A percentile compares a stretch with the other conserved stretches of the same genome.
Conservation (phyloP, 305 asterid genomes). For the Fraxinus platypoda region DNA sequence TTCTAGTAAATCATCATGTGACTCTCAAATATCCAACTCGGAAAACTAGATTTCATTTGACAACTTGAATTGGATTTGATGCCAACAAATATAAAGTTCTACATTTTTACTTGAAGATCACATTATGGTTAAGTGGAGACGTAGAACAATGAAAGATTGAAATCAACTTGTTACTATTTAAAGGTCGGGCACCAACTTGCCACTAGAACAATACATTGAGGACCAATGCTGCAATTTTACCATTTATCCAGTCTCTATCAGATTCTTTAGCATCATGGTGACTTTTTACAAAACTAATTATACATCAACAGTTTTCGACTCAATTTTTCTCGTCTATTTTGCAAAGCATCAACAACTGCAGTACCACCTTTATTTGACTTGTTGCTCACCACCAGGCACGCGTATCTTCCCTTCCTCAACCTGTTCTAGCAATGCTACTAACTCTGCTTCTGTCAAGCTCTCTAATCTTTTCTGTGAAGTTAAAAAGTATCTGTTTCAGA, state of each 20-base stretch:
- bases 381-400: conserved; percentile 47
- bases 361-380: conserved; percentile 34
- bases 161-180: neutral
- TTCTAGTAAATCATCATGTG: neutral
- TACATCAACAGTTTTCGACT: neutral
- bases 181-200: neutral
- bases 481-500: conserved; percentile 8
- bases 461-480: conserved; percentile 75
- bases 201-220: neutral
- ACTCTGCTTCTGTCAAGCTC: conserved; percentile 91
- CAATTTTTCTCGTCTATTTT: neutral
- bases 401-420: conserved; percentile 90
- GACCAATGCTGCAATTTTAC: neutral
- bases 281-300: conserved; percentile 5
- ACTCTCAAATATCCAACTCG: neutral
- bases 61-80: neutral
- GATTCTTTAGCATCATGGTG: neutral
- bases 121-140: too few relatives aligned
- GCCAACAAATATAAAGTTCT: neutral
- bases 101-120: neutral
- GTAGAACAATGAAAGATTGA: neutral
- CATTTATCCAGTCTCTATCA: neutral
- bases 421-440: conserved; percentile 72
- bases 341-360: neutral
- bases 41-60: neutral